These are phyloP conservation scores for Phaeotremella fagi DNA, from an alignment of 768 basidiomycete genomes.

Conservation along the genomic window DNA sequence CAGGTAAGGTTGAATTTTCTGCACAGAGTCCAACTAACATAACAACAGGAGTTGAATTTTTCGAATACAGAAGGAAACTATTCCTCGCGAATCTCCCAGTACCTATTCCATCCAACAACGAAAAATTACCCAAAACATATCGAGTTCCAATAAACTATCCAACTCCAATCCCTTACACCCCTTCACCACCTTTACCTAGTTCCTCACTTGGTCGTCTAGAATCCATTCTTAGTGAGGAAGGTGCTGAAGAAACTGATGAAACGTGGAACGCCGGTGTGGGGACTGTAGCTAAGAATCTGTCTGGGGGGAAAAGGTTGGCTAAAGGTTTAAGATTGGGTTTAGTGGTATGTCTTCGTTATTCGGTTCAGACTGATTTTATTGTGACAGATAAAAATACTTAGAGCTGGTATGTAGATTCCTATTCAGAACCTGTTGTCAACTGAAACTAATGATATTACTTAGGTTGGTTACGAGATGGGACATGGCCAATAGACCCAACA, in stretches of 20 bases:
- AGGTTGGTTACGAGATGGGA: constrained; percentile 38
- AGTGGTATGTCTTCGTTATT: constrained; percentile 18
- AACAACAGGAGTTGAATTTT: constrained; percentile 34
- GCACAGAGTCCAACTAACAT: neutral
- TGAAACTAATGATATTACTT: neutral
- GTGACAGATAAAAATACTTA: constrained; percentile 25
- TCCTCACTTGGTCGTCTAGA: constrained; percentile 26
- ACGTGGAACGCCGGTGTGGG: constrained; percentile 27
- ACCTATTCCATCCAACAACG: constrained; percentile 2
- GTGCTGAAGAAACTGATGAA: constrained; percentile 25
- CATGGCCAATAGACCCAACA: constrained; percentile 34
- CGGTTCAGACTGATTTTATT: neutral
- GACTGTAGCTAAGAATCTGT: constrained; percentile 13
- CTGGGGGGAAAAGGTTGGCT: constrained; percentile 21
- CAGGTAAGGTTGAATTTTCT: constrained; percentile 13
- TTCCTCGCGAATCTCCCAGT: constrained; percentile 29
- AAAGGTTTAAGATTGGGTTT: constrained; percentile 29
- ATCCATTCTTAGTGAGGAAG: constrained; percentile 13
- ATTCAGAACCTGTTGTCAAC: neutral
- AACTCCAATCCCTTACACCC: constrained; percentile 3
- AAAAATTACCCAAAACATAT: constrained; percentile 9
- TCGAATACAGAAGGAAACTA: constrained; percentile 33
- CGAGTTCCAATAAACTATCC: constrained; percentile 16
- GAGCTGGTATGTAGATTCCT: constrained; percentile 8
- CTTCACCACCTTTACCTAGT: neutral